phyloP scores from a whole-genome alignment of 2,329 filamentous ascomycete species.

The Aspergillus cejpii region DNA sequence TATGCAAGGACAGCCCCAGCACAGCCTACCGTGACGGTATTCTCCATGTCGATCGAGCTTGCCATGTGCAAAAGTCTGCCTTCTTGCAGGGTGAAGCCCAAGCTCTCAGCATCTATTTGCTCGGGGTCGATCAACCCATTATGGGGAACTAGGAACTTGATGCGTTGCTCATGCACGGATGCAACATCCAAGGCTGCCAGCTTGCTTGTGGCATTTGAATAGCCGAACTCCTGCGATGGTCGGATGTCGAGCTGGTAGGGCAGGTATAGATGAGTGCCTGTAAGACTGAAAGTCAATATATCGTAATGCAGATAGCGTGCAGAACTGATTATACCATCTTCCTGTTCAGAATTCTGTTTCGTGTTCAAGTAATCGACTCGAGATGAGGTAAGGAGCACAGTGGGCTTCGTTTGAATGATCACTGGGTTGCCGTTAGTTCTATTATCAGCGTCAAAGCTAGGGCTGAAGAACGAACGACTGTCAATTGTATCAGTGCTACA shows the following conservation, averaged over 20 bases:
- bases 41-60: conserved; percentile 67
- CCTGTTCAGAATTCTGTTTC: conserved; percentile 41
- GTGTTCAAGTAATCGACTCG: conserved; percentile 45
- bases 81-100: conserved; percentile 50
- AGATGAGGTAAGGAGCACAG: conserved; percentile 52
- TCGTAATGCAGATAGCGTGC: not conserved
- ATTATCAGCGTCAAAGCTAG: conserved; percentile 13
- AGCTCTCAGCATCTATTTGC: conserved; percentile 33
- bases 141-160: conserved; percentile 58
- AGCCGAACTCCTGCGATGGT: conserved; percentile 65
- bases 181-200: conserved; percentile 54
- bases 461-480: conserved; percentile 36
- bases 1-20: conserved; percentile 80
- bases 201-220: conserved; percentile 59
- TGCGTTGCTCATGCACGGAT: conserved; percentile 42
- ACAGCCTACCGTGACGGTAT: conserved; percentile 69
- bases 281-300: not conserved
- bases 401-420: conserved; percentile 56
- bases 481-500: conserved; percentile 65
- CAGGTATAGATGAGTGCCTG: conserved; percentile 47
- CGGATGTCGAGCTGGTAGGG: conserved; percentile 61
- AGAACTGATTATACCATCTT: conserved; percentile 17
- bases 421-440: conserved; percentile 40
- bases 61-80: conserved; percentile 62
- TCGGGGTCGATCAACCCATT: conserved; percentile 45